A percentile compares a stretch with the other conserved stretches of the same genome.
Conservation (phyloP, 768 basidiomycete species). For the Amanita rubescens region DNA sequence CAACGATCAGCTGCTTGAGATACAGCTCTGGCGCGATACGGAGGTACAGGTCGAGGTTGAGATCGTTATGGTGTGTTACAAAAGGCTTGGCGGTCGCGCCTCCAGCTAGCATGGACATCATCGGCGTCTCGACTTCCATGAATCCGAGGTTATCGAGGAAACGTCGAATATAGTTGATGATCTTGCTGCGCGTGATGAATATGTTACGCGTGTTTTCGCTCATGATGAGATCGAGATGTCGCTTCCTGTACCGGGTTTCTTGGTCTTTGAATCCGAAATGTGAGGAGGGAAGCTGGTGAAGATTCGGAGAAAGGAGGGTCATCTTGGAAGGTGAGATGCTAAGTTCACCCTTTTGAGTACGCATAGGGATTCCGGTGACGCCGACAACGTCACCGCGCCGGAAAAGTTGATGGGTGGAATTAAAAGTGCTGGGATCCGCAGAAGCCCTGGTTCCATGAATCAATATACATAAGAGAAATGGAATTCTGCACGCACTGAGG, state of each 20-base stretch:
- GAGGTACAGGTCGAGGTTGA: constrained; percentile 92
- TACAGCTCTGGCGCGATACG: constrained; percentile 97
- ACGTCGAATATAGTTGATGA: constrained; percentile 89
- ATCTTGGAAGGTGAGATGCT: constrained; percentile 79
- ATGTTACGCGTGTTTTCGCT: constrained; percentile 84
- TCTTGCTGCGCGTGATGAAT: constrained; percentile 83
- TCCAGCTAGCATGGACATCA: constrained; percentile 93
- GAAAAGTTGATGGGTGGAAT: constrained; percentile 74
- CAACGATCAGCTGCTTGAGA: constrained; percentile 95
- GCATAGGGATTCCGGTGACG: constrained; percentile 79
- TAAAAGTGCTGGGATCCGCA: constrained; percentile 54
- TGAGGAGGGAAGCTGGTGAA: constrained; percentile 89
- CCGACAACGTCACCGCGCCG: constrained; percentile 96
- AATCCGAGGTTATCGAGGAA: constrained; percentile 90
- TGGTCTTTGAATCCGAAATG: constrained; percentile 97
- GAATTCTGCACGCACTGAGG: constrained; percentile 48
- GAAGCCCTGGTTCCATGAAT: constrained; percentile 42
- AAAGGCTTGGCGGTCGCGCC: constrained; percentile 99
- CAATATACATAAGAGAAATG: neutral
- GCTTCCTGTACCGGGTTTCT: constrained; percentile 96
- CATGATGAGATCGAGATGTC: constrained; percentile 96
- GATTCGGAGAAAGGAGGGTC: constrained; percentile 87
- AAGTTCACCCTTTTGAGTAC: constrained; percentile 94
- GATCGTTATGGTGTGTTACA: constrained; percentile 97
- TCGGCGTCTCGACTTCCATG: constrained; percentile 98